Base-by-base conservation (phyloP, 2,329 filamentous ascomycete species). In the Xylariaceae sp. region DNA sequence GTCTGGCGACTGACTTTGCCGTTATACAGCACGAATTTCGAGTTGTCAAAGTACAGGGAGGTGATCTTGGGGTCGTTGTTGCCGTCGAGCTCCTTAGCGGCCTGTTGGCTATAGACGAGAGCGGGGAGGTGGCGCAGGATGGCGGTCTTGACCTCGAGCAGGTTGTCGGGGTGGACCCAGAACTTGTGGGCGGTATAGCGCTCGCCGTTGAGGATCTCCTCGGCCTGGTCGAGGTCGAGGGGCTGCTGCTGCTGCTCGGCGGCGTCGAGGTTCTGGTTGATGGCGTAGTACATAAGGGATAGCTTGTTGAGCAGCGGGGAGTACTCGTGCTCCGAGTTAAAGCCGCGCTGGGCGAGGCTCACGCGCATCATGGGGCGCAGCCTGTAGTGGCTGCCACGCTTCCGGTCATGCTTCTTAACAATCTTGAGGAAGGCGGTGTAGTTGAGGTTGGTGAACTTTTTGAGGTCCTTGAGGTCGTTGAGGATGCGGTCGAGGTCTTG, bases 391-490 rank as follows among this genome's bases (percentile, higher is more conserved):
- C 85, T 81, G 50, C 92, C 92, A 60, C 93, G 83, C 75, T 93
- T 95, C 60, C 94, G 89, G 73, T 99, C 94, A 73, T 99, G 94
- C 75, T 99, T 99, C 84, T 99, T 99, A 51, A 91, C 91, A 44
- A 96, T 96, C 79, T 99, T 99, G 67, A 97, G 81, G 73, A 97
- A 96, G 44, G 91, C 94, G 6, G 94, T 96, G 72, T 97, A 99
- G 75, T 99, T 99, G 75, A 97, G 87, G 59, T 87, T 89, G 71
- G 90, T 94, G 74, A 94, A 99, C 71, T 90, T 94, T 73, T 96
- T 94, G 61, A 99, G 81, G 76, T 96, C 89, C 69, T 88, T 93
- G 66, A 95, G 86, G 72, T 97, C 90, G 68, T 90, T 89, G 33
- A 89, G 94, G 71, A 97, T 94, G 48, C 75, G 73, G 70, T 97